Evolutionary conservation across 495 filamentous ascomycete species (phyloP).

Genomic region (Neurospora sp.): DNA sequence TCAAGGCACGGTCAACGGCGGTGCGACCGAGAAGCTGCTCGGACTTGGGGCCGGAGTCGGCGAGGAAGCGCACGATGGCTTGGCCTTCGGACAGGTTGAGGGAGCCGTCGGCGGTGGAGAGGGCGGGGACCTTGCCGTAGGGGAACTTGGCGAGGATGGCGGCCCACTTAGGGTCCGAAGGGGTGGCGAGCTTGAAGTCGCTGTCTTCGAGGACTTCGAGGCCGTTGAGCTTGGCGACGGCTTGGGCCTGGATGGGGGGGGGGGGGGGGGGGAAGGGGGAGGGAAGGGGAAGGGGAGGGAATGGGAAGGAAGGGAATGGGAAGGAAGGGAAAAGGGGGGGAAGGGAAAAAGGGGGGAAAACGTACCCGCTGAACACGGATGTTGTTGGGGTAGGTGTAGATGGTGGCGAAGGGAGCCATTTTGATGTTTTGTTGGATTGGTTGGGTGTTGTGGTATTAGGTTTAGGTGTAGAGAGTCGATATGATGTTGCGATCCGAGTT

Average conservation of each 20-base stretch:
- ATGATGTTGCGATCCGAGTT: not conserved
- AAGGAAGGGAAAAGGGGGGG: not conserved
- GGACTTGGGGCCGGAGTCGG: conserved; percentile 40
- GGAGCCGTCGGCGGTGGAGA: conserved; percentile 42
- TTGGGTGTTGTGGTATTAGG: not conserved
- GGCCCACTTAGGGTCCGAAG: conserved; percentile 15
- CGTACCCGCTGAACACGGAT: conserved; percentile 40
- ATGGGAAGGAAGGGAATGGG: not conserved
- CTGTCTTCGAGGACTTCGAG: conserved; percentile 31
- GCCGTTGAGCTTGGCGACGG: conserved; percentile 43
- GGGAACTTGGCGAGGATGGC: conserved; percentile 53
- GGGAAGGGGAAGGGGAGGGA: not conserved
- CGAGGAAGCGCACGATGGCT: conserved; percentile 47
- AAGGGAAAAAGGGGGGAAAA: not conserved
- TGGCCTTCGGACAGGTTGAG: conserved; percentile 40
- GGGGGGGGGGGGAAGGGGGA: not conserved
- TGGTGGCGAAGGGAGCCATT: conserved; percentile 47
- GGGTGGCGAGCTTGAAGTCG: conserved; percentile 36
- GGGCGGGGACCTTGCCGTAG: conserved; percentile 48
- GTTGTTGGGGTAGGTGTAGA: conserved; percentile 39
- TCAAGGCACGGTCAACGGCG: conserved; percentile 33
- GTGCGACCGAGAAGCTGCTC: conserved; percentile 41
- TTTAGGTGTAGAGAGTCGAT: not conserved
- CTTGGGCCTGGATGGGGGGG: conserved; percentile 30
- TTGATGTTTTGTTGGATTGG: not conserved